Conservation (phyloP, 2,329 filamentous ascomycete species). For the Lasiodiplodia hormozganensis region DNA sequence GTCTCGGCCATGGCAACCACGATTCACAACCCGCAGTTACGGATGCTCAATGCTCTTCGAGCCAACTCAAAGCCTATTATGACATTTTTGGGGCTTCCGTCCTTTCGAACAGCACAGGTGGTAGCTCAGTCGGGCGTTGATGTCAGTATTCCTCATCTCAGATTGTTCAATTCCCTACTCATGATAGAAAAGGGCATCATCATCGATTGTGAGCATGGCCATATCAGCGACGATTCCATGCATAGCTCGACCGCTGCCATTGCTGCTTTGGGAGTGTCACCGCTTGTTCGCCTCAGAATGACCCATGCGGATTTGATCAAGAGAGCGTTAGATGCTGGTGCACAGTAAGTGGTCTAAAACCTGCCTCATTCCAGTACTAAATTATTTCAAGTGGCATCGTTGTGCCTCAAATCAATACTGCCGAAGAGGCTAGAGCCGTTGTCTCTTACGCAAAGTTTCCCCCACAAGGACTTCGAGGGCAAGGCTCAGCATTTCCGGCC, state of each 20-base stretch:
- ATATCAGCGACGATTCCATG: constrained; percentile 62
- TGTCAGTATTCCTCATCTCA: constrained; percentile 19
- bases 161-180: not conserved
- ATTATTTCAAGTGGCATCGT: constrained; percentile 53
- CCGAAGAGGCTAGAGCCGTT: constrained; percentile 51
- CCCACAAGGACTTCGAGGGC: constrained; percentile 61
- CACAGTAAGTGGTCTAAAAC: constrained; percentile 46
- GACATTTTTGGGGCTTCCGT: constrained; percentile 59
- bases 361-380: not conserved
- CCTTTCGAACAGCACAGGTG: constrained; percentile 57
- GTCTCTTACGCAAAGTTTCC: constrained; percentile 64
- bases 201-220: constrained; percentile 66
- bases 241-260: constrained; percentile 65
- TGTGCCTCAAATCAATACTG: constrained; percentile 62
- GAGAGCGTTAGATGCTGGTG: constrained; percentile 64
- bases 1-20: not conserved
- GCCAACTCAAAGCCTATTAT: constrained; percentile 51
- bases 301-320: constrained; percentile 56
- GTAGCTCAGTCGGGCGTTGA: constrained; percentile 69
- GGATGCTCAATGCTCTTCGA: constrained; percentile 54
- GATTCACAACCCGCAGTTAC: constrained; percentile 50
- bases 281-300: constrained; percentile 62
- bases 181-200: constrained; percentile 60
- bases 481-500: constrained; percentile 63
- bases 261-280: constrained; percentile 62